These are phyloP conservation scores for Eucalyptus polybractea DNA, from an alignment of 345 rosid genomes.

Conservation along the genomic window DNA sequence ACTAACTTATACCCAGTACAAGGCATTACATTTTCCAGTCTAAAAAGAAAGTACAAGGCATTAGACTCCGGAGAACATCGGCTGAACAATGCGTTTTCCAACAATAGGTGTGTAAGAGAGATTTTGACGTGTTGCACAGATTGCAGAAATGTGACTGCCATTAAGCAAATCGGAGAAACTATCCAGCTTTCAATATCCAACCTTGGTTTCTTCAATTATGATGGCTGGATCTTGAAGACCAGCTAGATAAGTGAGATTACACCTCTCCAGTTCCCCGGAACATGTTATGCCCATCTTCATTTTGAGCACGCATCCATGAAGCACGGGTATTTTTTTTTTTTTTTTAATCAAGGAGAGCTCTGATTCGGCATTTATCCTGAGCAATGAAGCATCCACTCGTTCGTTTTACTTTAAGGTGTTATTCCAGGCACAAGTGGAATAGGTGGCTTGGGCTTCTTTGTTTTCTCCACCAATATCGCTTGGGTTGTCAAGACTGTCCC, in stretches of 20 bases:
- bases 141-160: not conserved
- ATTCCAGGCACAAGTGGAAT: constrained; percentile 73
- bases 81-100: not conserved
- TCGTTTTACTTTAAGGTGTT: constrained; percentile 4
- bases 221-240: not conserved
- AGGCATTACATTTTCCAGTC: not conserved
- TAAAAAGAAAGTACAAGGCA: not conserved
- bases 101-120: not conserved
- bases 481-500: constrained; percentile 68
- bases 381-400: not conserved
- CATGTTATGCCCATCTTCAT: not conserved
- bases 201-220: not conserved
- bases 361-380: not conserved
- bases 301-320: not conserved
- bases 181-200: not conserved
- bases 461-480: constrained; percentile 73
- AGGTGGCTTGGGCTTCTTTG: constrained; percentile 43
- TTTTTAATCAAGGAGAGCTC: not conserved
- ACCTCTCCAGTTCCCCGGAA: not conserved
- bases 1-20: constrained; percentile 12
- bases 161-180: not conserved
- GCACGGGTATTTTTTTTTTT: not conserved
- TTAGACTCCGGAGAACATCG: not conserved
- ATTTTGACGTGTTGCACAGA: not conserved
- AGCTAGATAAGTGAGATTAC: not conserved